Evolutionary conservation across 768 basidiomycete genomes (phyloP).

Genomic region (Psilocybe azurescens): DNA sequence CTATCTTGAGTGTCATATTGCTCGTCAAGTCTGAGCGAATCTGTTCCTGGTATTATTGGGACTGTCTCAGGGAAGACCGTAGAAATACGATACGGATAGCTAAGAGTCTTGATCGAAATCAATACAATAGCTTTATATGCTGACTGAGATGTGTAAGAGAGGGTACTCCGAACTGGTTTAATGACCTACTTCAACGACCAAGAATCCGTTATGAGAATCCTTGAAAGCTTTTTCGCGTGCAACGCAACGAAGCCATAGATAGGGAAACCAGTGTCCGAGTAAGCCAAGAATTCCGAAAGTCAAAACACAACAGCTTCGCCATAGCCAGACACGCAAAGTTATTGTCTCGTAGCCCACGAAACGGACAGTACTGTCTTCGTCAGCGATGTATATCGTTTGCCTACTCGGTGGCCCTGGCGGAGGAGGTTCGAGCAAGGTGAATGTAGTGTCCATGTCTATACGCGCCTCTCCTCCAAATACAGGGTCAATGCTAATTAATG

Average conservation of each 20-base stretch:
- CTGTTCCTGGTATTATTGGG: constrained; percentile 34
- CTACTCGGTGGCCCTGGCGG: constrained; percentile 83
- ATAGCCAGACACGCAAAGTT: constrained; percentile 64
- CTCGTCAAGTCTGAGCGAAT: constrained; percentile 32
- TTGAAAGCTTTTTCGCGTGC: constrained; percentile 85
- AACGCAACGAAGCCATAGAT: constrained; percentile 88
- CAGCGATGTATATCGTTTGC: constrained; percentile 84
- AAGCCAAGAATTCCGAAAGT: constrained; percentile 78
- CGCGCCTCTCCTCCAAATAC: constrained; percentile 85
- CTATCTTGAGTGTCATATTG: constrained; percentile 36
- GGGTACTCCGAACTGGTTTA: neutral
- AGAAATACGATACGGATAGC: constrained; percentile 79
- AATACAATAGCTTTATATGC: constrained; percentile 83
- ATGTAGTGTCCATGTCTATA: constrained; percentile 77
- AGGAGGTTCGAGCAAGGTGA: constrained; percentile 68
- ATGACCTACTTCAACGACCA: constrained; percentile 85
- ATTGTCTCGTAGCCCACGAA: constrained; percentile 86
- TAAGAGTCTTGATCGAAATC: constrained; percentile 68
- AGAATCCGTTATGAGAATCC: constrained; percentile 68
- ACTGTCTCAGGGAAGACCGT: constrained; percentile 71
- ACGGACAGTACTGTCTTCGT: constrained; percentile 89
- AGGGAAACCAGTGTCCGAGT: constrained; percentile 93
- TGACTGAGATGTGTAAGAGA: constrained; percentile 56
- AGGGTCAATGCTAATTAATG: constrained; percentile 74
- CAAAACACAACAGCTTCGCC: constrained; percentile 72